Evolutionary conservation across 345 rosid genomes (phyloP), one percentile per base, ranked within the genome.

Genomic region (Populus davidiana): DNA sequence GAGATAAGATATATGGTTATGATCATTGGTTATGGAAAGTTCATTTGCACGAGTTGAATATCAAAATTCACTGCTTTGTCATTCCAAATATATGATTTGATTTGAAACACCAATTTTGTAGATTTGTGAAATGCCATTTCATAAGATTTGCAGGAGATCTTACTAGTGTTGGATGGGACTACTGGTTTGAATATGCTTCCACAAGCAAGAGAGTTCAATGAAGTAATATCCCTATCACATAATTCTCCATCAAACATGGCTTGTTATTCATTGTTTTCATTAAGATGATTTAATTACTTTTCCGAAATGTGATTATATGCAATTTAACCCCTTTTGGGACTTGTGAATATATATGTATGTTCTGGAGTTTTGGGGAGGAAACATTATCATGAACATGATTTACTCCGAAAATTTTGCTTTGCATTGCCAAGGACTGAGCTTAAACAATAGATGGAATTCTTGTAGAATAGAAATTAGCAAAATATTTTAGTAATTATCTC

Each of bases 131-230:
- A 78, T 56, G 71, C 41, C 27, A 25, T 77, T 67, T 69, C 47
- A 8, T 23, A 27, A 67, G 54, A 62, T 84, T 77, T 79, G 80
- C 87, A 95, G 99, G 99, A 95, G 88, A 93, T 93, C 77, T 81
- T 95, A 39, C 92, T 92, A 72, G 99, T 95, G 69, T 89, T 95
- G 77, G 99, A 95, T 86, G 99, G 99, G 78, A 95, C 93, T 36
- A 95, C 99, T 23, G 99, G 99, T 62, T 79, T 95, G 83, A 95
- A 95, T 86, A 93, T 93, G 99, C 98, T 95, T 81, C 99, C 99
- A 66, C 99, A 95, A 83, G 99, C 99, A 73, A 90, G 99, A 83
- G 99, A 95, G 77, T 95, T 95, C 86, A 95, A 95, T 84, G 99
- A 93, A 84, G 99, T 92, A 91, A 77, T 72, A 64, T 75, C 69